phyloP scores from a whole-genome alignment of 129 eudicot species.

The Lonicera japonica region DNA sequence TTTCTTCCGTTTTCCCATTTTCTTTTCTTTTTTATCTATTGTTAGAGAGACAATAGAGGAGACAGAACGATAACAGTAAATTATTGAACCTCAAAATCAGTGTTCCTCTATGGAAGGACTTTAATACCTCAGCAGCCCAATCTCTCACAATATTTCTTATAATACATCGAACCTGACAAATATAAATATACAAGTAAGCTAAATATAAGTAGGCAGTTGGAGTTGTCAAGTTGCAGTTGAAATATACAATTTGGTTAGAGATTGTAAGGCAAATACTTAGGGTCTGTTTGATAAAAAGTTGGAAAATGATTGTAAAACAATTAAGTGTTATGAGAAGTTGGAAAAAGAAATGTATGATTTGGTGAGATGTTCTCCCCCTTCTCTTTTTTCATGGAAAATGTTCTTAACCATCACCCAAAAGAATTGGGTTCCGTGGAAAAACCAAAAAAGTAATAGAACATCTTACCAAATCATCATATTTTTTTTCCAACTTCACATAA shows the following conservation, averaged over 20 bases:
- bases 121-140: conserved; percentile 92
- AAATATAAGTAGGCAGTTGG: conserved; percentile 5
- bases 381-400: too few species aligned
- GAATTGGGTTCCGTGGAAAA: too few species aligned
- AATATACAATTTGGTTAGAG: conserved; percentile 3
- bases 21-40: background rate
- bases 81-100: background rate
- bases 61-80: conserved; percentile 1
- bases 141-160: conserved; percentile 90
- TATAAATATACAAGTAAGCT: background rate
- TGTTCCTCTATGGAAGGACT: background rate
- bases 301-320: too few species aligned
- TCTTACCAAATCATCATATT: too few species aligned
- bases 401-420: too few species aligned
- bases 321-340: too few species aligned
- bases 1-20: background rate
- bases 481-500: too few species aligned
- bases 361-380: too few species aligned
- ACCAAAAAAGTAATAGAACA: too few species aligned
- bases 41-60: background rate
- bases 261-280: background rate
- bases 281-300: too few species aligned
- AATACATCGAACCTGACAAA: conserved; percentile 79
- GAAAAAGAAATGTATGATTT: too few species aligned
- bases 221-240: conserved; percentile 7